Percentiles rank a stretch among this genome's conserved stretches.
Evolutionary conservation across 139 green algal genomes (phyloP).

Genomic region (Marvania coccoides): DNA sequence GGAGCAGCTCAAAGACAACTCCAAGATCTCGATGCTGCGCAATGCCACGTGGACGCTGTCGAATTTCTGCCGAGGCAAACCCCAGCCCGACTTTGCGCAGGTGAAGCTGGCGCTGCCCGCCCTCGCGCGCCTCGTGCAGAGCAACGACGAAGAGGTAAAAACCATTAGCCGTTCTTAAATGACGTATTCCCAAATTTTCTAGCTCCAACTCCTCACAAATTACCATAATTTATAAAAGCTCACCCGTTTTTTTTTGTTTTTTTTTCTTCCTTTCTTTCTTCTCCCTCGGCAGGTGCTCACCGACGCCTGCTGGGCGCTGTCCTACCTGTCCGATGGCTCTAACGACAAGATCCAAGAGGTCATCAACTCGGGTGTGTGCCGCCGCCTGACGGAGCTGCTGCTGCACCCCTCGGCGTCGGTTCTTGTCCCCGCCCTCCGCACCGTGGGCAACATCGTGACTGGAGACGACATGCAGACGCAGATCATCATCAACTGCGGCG

Average conservation of each 20-base stretch:
- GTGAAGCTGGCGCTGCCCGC: slow-evolving; percentile 82
- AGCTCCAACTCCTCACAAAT: too few species aligned
- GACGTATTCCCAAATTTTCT: too few species aligned
- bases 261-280: too few species aligned
- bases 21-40: slow-evolving; percentile 95
- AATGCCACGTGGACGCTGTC: slow-evolving; percentile 99
- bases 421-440: slow-evolving; percentile 94
- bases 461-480: slow-evolving; percentile 96
- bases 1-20: slow-evolving; percentile 80
- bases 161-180: too few species aligned
- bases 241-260: too few species aligned
- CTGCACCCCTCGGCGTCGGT: slow-evolving; percentile 59
- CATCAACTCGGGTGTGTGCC: slow-evolving; percentile 88
- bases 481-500: slow-evolving; percentile 97
- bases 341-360: slow-evolving; percentile 99
- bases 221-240: too few species aligned
- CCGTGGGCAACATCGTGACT: slow-evolving; percentile 99
- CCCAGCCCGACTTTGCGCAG: slow-evolving; percentile 59
- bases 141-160: slow-evolving; percentile 22
- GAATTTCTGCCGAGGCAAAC: slow-evolving; percentile 99
- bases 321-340: slow-evolving; percentile 95
- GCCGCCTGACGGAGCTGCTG: slow-evolving; percentile 84
- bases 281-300: slow-evolving; percentile 98
- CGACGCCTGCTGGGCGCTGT: slow-evolving; percentile 98
- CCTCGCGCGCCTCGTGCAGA: slow-evolving; percentile 85